phyloP scores from a whole-genome alignment of 176 grass and related monocot species.

The maize (Zea mays) region DNA sequence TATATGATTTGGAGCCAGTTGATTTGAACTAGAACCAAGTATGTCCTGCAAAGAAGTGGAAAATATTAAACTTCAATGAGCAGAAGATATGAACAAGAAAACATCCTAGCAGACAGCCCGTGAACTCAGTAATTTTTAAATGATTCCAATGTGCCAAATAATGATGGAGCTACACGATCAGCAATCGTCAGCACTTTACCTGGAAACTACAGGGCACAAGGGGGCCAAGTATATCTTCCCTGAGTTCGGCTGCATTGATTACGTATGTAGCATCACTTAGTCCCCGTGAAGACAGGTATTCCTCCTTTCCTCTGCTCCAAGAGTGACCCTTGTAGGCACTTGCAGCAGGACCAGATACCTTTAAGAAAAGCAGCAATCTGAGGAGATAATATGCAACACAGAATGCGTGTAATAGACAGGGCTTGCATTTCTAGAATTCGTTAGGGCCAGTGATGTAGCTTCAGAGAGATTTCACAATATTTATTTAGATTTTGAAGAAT shows the following conservation, averaged over 20 bases:
- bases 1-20: constrained; percentile 29
- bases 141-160: constrained; percentile 7
- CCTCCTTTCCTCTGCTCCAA: constrained; percentile 73
- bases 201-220: constrained; percentile 67
- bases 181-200: constrained; percentile 36
- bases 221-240: constrained; percentile 59
- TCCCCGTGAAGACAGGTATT: constrained; percentile 59
- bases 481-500: background rate
- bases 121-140: constrained; percentile 17
- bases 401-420: constrained; percentile 1
- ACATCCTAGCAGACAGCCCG: background rate
- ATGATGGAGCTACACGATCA: constrained; percentile 2
- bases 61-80: constrained; percentile 19
- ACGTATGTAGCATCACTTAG: constrained; percentile 60
- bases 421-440: background rate
- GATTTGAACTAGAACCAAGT: constrained; percentile 40
- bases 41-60: constrained; percentile 46
- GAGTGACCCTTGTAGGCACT: constrained; percentile 77
- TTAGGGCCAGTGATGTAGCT: background rate
- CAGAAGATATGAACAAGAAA: constrained; percentile 14
- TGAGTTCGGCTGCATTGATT: constrained; percentile 61
- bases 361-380: constrained; percentile 41
- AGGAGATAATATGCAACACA: constrained; percentile 19
- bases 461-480: background rate
- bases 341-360: constrained; percentile 72